Conservation (phyloP, 306 rosid genomes). For the Cyamopsis tetragonoloba region DNA sequence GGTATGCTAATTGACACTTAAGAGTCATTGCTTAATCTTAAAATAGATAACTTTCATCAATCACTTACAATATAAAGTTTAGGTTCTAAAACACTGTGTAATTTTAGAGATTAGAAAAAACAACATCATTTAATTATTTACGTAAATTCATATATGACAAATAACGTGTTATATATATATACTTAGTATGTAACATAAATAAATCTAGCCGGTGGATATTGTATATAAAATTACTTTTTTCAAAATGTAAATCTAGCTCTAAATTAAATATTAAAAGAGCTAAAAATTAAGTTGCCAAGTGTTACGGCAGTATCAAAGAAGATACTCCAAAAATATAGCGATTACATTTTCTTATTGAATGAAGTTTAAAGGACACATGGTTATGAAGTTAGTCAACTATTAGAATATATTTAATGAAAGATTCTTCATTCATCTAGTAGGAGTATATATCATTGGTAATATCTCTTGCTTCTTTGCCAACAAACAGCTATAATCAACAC, state of each 20-base stretch:
- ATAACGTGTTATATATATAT: too few species aligned
- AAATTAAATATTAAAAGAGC: neutral
- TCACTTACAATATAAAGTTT: too few species aligned
- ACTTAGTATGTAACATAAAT: too few species aligned
- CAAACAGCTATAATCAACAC: neutral
- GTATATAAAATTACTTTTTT: neutral
- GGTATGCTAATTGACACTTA: too few species aligned
- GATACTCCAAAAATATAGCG: slow-evolving; percentile 9
- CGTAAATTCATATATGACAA: too few species aligned
- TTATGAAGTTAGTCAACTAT: slow-evolving; percentile 34
- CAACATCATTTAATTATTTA: too few species aligned
- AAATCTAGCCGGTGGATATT: neutral
- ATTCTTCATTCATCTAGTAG: neutral
- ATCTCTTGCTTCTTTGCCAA: slow-evolving; percentile 21
- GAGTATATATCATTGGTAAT: neutral
- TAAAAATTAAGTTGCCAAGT: slow-evolving; percentile 11
- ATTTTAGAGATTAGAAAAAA: too few species aligned
- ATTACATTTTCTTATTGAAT: neutral
- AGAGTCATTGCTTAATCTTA: too few species aligned
- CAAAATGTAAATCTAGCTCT: neutral
- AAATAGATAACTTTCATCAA: too few species aligned
- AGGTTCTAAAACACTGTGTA: too few species aligned
- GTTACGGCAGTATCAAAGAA: slow-evolving; percentile 21
- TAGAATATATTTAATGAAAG: neutral
- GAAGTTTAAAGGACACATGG: slow-evolving; percentile 34